Base-by-base conservation (phyloP, 768 basidiomycete species). In the Pholiota microspora region DNA sequence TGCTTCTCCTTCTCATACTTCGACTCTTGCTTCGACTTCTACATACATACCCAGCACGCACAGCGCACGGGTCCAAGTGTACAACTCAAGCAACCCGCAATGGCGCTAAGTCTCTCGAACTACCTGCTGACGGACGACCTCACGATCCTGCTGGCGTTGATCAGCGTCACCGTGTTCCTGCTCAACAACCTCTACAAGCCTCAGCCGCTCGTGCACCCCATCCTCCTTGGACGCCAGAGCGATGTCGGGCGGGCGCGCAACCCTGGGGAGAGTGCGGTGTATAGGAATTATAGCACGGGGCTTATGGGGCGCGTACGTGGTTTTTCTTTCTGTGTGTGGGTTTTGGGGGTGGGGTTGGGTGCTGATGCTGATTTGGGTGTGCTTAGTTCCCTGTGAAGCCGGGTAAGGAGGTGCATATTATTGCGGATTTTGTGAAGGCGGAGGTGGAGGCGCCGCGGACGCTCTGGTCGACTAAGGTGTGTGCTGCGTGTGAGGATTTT, bases 141-240 rank as follows among this genome's bases (percentile, higher is more conserved):
- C 51, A 90, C 90, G 29, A 82, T 91, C 55, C 79, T 91, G 29
- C 79, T 92, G 8, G 85, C 84, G 47, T 80, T 92, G 58, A 85
- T 88, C 31, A 83, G 84, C 3, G 87, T 85, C 2, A 88, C 88
- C 7, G 79, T 90, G 34, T 91, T 90, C 66, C 77, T 91, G 28
- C 74, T 92, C 40, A 85, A 85, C 64, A 91, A 84, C 66, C 73
- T 90, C 56, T 89, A 91, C 72, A 89, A 81, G 61, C 89, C 88
- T 3, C 88, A 89, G 61, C 86, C 88, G 2, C 81, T 95, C 38
- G 93, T 95, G 0, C 94, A 97, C 64, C 94, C 94, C n/a, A 89
- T 98, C 60, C 78, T 96, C 7, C 80, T 98, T 1, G 94, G 94
- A 6, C 77, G 93, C 47, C 94, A 98, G 77, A 92, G 92, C 62